Conservation (phyloP, 2,329 filamentous ascomycete genomes). For the Alternaria burnsii region DNA sequence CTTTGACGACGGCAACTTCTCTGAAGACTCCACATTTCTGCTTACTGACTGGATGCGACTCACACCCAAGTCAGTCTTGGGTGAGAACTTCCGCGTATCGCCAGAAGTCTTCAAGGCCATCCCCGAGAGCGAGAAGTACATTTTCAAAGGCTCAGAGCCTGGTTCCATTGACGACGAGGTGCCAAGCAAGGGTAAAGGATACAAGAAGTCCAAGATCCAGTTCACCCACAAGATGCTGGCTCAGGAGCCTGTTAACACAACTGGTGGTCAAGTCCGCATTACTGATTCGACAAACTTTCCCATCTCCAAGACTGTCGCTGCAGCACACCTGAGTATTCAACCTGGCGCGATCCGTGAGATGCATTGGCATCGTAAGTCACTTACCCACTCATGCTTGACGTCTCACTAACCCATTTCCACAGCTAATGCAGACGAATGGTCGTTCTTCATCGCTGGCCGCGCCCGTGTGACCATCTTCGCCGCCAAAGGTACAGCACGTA, state of each 20-base stretch:
- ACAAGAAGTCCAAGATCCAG: conserved; percentile 72
- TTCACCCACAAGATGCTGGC: conserved; percentile 78
- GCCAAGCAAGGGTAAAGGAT: conserved; percentile 64
- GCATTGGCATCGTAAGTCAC: conserved; percentile 73
- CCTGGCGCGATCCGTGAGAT: conserved; percentile 79
- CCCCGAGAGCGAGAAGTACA: conserved; percentile 74
- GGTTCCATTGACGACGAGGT: conserved; percentile 71
- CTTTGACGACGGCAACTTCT: conserved; percentile 68
- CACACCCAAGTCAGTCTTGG: conserved; percentile 74
- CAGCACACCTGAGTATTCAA: conserved; percentile 74
- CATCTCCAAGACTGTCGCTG: conserved; percentile 75
- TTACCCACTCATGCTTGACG: background rate
- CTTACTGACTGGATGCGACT: conserved; percentile 78
- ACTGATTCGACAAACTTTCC: conserved; percentile 79
- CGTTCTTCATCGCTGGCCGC: conserved; percentile 76
- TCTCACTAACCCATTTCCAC: conserved; percentile 2
- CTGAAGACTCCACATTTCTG: conserved; percentile 74
- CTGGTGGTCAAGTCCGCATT: conserved; percentile 76
- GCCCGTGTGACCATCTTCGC: conserved; percentile 79
- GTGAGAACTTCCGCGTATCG: conserved; percentile 78
- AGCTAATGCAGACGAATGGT: conserved; percentile 77
- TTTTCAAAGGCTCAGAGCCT: conserved; percentile 75
- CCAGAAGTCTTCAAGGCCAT: conserved; percentile 75
- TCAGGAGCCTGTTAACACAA: conserved; percentile 70
- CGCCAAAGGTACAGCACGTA: conserved; percentile 72